phyloP scores from a whole-genome alignment of 352 stramenopile genomes.

The Phytophthora pini region DNA sequence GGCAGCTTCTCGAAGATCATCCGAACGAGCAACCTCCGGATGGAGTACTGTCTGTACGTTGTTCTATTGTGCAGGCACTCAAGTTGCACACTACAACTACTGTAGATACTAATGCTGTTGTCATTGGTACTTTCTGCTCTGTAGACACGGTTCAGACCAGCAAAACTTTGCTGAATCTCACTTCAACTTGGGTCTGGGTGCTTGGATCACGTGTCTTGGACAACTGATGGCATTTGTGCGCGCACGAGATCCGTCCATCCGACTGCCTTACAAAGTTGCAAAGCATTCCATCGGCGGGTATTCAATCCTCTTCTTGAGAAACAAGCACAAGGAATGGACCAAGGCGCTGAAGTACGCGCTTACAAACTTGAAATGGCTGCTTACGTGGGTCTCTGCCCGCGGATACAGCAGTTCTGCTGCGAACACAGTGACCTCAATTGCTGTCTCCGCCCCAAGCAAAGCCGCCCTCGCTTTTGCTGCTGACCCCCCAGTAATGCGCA shows the following conservation, averaged over 20 bases:
- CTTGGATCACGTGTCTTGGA: constrained; percentile 79
- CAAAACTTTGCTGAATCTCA: constrained; percentile 87
- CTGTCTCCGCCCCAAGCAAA: constrained; percentile 14
- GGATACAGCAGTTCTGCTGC: constrained; percentile 28
- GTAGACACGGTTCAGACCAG: constrained; percentile 82
- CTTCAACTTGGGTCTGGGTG: constrained; percentile 86
- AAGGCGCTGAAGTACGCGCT: constrained; percentile 87
- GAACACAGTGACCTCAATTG: constrained; percentile 2
- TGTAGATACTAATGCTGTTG: constrained; percentile 12
- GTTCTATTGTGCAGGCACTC: constrained; percentile 15
- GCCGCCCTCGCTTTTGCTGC: constrained; percentile 23
- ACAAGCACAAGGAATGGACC: constrained; percentile 86
- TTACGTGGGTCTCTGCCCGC: constrained; percentile 68
- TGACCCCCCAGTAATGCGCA: constrained; percentile 17
- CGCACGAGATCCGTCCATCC: constrained; percentile 61
- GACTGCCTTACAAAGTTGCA: constrained; percentile 82
- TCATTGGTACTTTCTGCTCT: constrained; percentile 30
- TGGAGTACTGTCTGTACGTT: constrained; percentile 85
- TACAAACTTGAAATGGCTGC: constrained; percentile 87
- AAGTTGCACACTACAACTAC: constrained; percentile 9
- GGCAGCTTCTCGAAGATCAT: constrained; percentile 91
- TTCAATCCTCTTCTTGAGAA: constrained; percentile 80
- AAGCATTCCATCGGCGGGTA: constrained; percentile 75
- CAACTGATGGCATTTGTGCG: constrained; percentile 72
- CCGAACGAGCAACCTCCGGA: constrained; percentile 72